Conservation (phyloP, 2,329 filamentous ascomycete species). For the Rhytidhysteron rufulum region DNA sequence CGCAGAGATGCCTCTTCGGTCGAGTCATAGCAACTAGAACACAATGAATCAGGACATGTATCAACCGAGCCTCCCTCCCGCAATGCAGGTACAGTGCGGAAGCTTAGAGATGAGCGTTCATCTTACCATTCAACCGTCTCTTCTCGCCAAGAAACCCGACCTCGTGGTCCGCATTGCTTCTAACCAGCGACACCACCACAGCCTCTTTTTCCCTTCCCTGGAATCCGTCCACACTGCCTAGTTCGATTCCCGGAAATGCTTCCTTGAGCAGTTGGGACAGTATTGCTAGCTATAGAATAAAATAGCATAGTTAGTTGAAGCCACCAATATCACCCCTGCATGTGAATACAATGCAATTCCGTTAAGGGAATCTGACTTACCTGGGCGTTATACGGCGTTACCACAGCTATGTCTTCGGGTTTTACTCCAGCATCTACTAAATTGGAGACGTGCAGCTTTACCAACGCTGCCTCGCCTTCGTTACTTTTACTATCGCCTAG, state of each 20-base stretch:
- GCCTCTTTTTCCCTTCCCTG: slow-evolving; percentile 97
- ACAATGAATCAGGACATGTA: slow-evolving; percentile 9
- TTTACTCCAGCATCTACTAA: slow-evolving; percentile 77
- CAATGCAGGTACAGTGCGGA: slow-evolving; percentile 6
- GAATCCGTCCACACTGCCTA: slow-evolving; percentile 97
- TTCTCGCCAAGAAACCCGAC: slow-evolving; percentile 94
- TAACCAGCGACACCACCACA: slow-evolving; percentile 86
- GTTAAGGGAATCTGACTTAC: slow-evolving; percentile 39
- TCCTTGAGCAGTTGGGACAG: slow-evolving; percentile 75
- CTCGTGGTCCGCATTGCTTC: slow-evolving; percentile 81
- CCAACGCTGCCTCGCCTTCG: slow-evolving; percentile 80
- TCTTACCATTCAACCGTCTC: slow-evolving; percentile 82
- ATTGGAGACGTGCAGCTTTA: slow-evolving; percentile 69
- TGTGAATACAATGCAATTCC: slow-evolving; percentile 7
- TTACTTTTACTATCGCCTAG: slow-evolving; percentile 84
- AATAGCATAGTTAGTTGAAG: slow-evolving; percentile 14
- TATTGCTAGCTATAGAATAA: slow-evolving; percentile 60
- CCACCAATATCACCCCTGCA: slow-evolving; percentile 1
- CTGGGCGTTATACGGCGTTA: slow-evolving; percentile 96
- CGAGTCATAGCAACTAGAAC: slow-evolving; percentile 93
- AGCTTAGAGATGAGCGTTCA: not conserved
- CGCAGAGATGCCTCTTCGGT: slow-evolving; percentile 81
- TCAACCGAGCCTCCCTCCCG: not conserved
- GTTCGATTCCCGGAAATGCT: slow-evolving; percentile 75
- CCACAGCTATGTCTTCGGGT: slow-evolving; percentile 81